phyloP scores from a whole-genome alignment of 2,329 filamentous ascomycete species.

The Monosporascus sp. region DNA sequence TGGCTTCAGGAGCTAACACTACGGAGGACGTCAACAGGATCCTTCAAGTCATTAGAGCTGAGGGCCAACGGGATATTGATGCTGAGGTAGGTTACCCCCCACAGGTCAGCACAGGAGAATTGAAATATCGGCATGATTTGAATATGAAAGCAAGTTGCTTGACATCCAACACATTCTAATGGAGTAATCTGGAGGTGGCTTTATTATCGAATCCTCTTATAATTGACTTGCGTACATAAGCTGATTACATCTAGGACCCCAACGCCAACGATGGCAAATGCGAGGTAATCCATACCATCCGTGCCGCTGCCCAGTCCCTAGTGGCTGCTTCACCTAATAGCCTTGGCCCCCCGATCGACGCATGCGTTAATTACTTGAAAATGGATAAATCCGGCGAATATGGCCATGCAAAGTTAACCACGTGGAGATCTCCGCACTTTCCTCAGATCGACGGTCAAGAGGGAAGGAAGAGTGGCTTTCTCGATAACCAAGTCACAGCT shows the following conservation, averaged over 20 bases:
- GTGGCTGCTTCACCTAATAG: conserved; percentile 20
- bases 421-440: conserved; percentile 20
- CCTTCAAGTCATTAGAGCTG: conserved; percentile 10
- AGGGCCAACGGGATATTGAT: conserved; percentile 20
- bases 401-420: conserved; percentile 14
- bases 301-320: conserved; percentile 17
- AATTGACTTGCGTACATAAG: neutral
- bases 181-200: too few species aligned
- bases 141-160: neutral
- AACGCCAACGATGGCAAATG: conserved; percentile 6
- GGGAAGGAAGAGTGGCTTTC: conserved; percentile 14
- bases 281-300: conserved; percentile 11
- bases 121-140: too few species aligned
- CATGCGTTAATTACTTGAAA: conserved; percentile 17
- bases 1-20: conserved; percentile 1
- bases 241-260: neutral
- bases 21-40: conserved; percentile 5
- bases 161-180: neutral
- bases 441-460: conserved; percentile 14
- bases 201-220: neutral
- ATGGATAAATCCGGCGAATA: conserved; percentile 20
- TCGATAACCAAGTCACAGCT: conserved; percentile 23
- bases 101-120: too few species aligned
- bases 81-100: conserved; percentile 10
- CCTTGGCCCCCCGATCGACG: conserved; percentile 20